Base-by-base conservation (phyloP, 148 eudicot species). In the Vaccinium darrowii region DNA sequence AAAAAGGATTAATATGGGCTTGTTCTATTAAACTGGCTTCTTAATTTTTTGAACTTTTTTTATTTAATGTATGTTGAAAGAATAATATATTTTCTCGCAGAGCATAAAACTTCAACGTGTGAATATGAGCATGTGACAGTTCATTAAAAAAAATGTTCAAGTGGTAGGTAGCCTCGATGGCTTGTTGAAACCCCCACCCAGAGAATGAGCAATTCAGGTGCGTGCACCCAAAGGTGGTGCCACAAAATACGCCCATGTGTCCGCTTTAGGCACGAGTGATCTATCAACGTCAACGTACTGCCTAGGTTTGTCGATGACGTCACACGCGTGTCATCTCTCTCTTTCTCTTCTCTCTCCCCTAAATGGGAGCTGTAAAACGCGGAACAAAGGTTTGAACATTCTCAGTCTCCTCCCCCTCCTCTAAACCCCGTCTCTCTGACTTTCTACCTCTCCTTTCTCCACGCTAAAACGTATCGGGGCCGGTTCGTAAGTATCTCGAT, bases 331-430 rank as follows among this genome's bases (percentile, higher is more conserved):
- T 78, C 82, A 65, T 54, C 76, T 1, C 39, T 18, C 16, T 80
- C 14, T 84, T 49, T 62, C 75, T 36, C 56, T 8, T 80, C 14
- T 84, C 58, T 62, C 75, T 36, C 56, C 85, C 18, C 27, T 71
- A 71, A 63, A 1, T 52, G 65, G 84, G 47, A 54, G 71, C 19
- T 72, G 30, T 12, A 25, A 25, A 85, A 85, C 87, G 87, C 87
- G 87, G 87, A 27, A 73, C 23, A 5, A 53, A 85, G 73, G 51
- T 72, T 85, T 80, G 87, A 85, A 85, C 80, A 72, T 81, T 81
- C 87, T 39, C 47, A 79, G 87, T 58, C 84, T 47, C 36, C 78
- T 73, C 47, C 77, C 25, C 73, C 13, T 25, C 54, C 54, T 52
- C 13, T 10, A 0, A 9, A 0, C 39, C 21, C 10, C 47, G 47